Conservation (phyloP, 1,139 yeast species). For the Saccharomyces hybrid region DNA sequence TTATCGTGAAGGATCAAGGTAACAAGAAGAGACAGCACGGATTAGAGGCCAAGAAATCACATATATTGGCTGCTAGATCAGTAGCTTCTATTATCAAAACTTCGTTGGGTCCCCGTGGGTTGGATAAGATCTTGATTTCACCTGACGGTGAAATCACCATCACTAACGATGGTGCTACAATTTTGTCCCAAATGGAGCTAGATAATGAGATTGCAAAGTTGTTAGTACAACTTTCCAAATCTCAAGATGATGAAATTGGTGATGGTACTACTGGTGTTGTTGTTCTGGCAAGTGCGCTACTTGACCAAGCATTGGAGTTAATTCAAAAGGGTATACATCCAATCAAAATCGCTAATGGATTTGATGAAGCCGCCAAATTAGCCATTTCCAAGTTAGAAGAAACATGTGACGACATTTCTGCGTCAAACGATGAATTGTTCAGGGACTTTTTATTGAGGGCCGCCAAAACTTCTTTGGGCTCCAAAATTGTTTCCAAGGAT, state of each 20-base stretch:
- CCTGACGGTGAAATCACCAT: constrained; percentile 98
- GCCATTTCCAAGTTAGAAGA: constrained; percentile 72
- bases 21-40: constrained; percentile 89
- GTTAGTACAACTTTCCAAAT: constrained; percentile 84
- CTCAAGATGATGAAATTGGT: constrained; percentile 98
- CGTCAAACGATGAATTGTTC: constrained; percentile 29
- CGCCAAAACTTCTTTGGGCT: constrained; percentile 90
- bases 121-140: constrained; percentile 85
- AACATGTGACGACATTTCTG: constrained; percentile 45
- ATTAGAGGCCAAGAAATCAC: constrained; percentile 88
- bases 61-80: constrained; percentile 91
- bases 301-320: constrained; percentile 90
- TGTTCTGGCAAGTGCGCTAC: constrained; percentile 86
- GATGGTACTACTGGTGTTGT: constrained; percentile 99
- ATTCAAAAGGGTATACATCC: constrained; percentile 98
- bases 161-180: constrained; percentile 98
- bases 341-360: constrained; percentile 92
- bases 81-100: constrained; percentile 90
- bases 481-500: constrained; percentile 89
- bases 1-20: constrained; percentile 96
- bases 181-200: constrained; percentile 89
- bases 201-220: constrained; percentile 95
- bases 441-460: constrained; percentile 66
- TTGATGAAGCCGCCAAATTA: constrained; percentile 91
- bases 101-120: constrained; percentile 95